Percentiles rank a stretch among this genome's conserved stretches.
phyloP scores from a whole-genome alignment of 768 basidiomycete species.

The Boletellus ananiceps region DNA sequence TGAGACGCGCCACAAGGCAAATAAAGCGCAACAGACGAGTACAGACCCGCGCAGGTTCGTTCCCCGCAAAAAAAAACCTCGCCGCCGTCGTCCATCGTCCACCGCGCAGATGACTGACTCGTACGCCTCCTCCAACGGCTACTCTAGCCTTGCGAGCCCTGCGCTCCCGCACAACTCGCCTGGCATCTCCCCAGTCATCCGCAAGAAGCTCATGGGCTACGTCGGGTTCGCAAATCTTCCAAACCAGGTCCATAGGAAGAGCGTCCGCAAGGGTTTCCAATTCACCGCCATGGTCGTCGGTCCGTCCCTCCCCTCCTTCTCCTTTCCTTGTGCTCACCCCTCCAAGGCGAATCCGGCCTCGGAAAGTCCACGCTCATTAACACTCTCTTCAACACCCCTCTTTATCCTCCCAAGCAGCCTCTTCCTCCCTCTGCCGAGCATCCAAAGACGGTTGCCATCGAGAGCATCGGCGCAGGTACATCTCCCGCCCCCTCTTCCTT shows the following conservation, averaged over 20 bases:
- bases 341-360: slow-evolving; percentile 89
- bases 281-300: slow-evolving; percentile 99
- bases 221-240: slow-evolving; percentile 97
- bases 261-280: slow-evolving; percentile 96
- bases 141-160: slow-evolving; percentile 59
- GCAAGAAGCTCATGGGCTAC: slow-evolving; percentile 94
- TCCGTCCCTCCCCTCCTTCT: slow-evolving; percentile 42
- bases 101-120: slow-evolving; percentile 66
- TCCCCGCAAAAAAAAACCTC: slow-evolving; percentile 37
- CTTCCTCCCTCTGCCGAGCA: slow-evolving; percentile 80
- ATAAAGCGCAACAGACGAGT: slow-evolving; percentile 28
- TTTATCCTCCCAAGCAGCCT: slow-evolving; percentile 87
- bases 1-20: slow-evolving; percentile 31
- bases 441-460: slow-evolving; percentile 92
- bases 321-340: slow-evolving; percentile 8
- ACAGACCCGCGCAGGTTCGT: slow-evolving; percentile 19
- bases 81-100: slow-evolving; percentile 21
- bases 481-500: background rate
- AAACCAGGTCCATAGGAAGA: slow-evolving; percentile 99
- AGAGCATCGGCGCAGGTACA: slow-evolving; percentile 96
- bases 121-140: slow-evolving; percentile 56
- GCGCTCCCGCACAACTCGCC: slow-evolving; percentile 42
- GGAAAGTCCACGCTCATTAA: slow-evolving; percentile 99
- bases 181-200: slow-evolving; percentile 42
- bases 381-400: slow-evolving; percentile 95